phyloP scores from a whole-genome alignment of 148 eudicot genomes.

The Talinum fruticosum region DNA sequence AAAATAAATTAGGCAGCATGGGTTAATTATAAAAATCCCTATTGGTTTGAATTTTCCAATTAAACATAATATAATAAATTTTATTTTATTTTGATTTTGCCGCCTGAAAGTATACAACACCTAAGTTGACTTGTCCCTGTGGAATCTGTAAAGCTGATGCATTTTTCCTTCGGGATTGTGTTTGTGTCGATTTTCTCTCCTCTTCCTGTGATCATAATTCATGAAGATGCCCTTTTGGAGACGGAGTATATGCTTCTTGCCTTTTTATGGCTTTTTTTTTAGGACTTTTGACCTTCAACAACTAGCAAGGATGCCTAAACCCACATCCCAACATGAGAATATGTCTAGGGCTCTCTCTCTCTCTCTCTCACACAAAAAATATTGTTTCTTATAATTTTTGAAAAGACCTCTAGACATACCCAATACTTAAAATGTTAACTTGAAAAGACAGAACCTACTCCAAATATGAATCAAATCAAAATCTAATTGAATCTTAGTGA shows the following conservation, averaged over 20 bases:
- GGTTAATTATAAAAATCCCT: no score
- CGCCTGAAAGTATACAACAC: neutral
- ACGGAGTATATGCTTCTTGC: neutral
- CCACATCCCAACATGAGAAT: neutral
- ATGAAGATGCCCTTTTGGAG: neutral
- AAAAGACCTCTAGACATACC: no score
- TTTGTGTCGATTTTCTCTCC: neutral
- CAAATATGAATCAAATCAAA: no score
- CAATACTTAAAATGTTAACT: no score
- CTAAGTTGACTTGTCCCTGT: neutral
- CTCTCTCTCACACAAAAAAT: no score
- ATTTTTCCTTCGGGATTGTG: neutral
- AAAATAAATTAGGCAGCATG: no score
- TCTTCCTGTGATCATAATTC: neutral
- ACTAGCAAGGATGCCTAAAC: neutral
- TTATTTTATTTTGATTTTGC: neutral
- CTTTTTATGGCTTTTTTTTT: neutral
- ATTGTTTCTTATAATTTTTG: no score
- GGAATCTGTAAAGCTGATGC: neutral
- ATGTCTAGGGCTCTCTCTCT: neutral
- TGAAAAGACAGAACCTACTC: no score
- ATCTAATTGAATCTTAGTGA: no score
- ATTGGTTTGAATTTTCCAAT: no score
- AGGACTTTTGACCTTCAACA: neutral
- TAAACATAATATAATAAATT: no score